Base-by-base conservation (phyloP, 169 alveolate genomes). In the Eimeria nieschulzi region DNA sequence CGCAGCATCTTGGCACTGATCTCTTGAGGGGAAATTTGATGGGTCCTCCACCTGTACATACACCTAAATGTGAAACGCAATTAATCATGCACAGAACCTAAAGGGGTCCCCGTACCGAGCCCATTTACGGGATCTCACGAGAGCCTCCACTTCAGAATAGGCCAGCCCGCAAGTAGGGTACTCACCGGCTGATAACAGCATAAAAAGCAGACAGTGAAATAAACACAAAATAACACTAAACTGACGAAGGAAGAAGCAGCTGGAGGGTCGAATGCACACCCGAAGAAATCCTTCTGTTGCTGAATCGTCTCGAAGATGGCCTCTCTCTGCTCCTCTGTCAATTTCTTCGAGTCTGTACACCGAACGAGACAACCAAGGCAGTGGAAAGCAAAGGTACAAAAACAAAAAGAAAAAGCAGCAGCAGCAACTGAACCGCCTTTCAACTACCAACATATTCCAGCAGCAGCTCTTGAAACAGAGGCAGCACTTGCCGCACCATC, bases 1-100 rank as follows among this genome's bases (percentile, higher is more conserved):
- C 93, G 95, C 51, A 95, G 95, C 98, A 97, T 97, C 87, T 96
- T 96, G 79, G 97, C 96, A 76, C 98, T 96, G 76, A 97, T 95
- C 76, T 95, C 96, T 90, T 95, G 96, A 13, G 98, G 97, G 23
- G 97, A 92, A 54, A 97, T 83, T 5, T 90, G 33, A 84, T 92
- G 91, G 26, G 92, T 92, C 17, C 92, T 83, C 96, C 96, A 94
- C 25, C 93, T 87, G 78, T 23, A 23, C 71, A 51, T n/a, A 33
- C 46, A 33, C 3, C 46, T 33, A 33, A 33, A 33, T 1, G 46
- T 33, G 46, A 33, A 33, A 33, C 46, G 46, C 46, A 33, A 33
- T 33, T 33, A 33, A 33, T 33, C 46, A 33, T 33, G 46, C 46
- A 33, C 46, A 33, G 0, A 33, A 33, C 46, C 46, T 33, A 3